Evolutionary conservation across 179 eudicot genomes (phyloP).

Genomic region (Dionaea muscipula): DNA sequence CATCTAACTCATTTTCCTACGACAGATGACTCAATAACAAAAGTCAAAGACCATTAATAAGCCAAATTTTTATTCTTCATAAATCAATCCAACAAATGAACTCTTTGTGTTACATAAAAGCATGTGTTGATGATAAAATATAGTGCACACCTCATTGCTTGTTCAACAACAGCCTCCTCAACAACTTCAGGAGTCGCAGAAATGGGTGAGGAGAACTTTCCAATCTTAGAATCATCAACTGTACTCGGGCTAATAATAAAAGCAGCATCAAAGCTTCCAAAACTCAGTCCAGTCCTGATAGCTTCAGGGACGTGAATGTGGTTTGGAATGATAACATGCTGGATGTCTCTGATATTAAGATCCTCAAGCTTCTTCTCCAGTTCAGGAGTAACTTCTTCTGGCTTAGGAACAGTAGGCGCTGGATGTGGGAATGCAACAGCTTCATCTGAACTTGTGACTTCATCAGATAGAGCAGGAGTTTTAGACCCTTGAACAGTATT

Average conservation of each 20-base stretch:
- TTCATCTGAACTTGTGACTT: slow-evolving; percentile 21
- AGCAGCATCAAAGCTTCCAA: slow-evolving; percentile 74
- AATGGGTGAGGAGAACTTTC: slow-evolving; percentile 22
- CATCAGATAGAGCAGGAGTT: slow-evolving; percentile 25
- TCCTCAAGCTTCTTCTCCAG: slow-evolving; percentile 47
- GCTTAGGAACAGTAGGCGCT: slow-evolving; percentile 18
- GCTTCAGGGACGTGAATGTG: slow-evolving; percentile 81
- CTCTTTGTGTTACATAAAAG: too few relatives aligned
- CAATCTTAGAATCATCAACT: slow-evolving; percentile 24
- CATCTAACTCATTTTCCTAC: too few relatives aligned
- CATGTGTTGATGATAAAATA: slow-evolving; percentile 1
- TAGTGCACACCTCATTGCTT: slow-evolving; percentile 37
- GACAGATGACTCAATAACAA: too few relatives aligned
- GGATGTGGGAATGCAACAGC: slow-evolving; percentile 17
- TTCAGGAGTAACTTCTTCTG: slow-evolving; percentile 30
- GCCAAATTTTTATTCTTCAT: too few relatives aligned
- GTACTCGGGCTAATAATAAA: slow-evolving; percentile 25
- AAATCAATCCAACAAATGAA: too few relatives aligned
- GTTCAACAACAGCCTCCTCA: slow-evolving; percentile 36
- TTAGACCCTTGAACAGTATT: slow-evolving; percentile 32
- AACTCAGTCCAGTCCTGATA: slow-evolving; percentile 57
- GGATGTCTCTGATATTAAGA: slow-evolving; percentile 39
- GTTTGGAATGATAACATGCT: slow-evolving; percentile 74
- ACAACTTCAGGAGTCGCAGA: slow-evolving; percentile 34
- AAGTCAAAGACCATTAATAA: too few relatives aligned